Conservation (phyloP, 306 rosid species). For the Medicago lupulina region DNA sequence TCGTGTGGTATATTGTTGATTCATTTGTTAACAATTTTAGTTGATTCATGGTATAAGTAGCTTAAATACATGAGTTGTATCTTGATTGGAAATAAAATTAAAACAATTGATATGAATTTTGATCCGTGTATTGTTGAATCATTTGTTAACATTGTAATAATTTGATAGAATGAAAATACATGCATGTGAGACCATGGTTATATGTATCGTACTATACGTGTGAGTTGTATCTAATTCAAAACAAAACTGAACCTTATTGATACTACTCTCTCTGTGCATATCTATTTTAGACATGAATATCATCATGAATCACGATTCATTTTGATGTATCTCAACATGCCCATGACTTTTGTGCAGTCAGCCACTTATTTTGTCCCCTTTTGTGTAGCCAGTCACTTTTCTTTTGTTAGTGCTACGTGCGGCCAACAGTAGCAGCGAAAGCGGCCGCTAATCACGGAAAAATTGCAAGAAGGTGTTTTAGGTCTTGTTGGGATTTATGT, state of each 20-base stretch:
- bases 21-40: background rate
- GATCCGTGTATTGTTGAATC: background rate
- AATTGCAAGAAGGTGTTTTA: too few relatives aligned
- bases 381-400: background rate
- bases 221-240: background rate
- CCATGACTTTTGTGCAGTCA: too few relatives aligned
- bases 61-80: too few relatives aligned
- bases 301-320: background rate
- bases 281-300: background rate
- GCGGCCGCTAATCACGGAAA: too few relatives aligned
- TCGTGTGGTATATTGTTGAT: background rate
- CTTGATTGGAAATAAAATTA: too few relatives aligned
- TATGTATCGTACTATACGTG: background rate
- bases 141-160: conserved; percentile 9
- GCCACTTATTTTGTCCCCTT: too few relatives aligned
- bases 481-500: background rate
- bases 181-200: background rate
- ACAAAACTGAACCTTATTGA: too few relatives aligned
- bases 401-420: background rate
- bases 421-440: too few relatives aligned
- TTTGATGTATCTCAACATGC: background rate
- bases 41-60: too few relatives aligned
- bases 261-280: background rate
- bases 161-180: background rate
- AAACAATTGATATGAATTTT: background rate